Conservation (phyloP, 2,329 filamentous ascomycete species). For the Hypoxylon sp. region DNA sequence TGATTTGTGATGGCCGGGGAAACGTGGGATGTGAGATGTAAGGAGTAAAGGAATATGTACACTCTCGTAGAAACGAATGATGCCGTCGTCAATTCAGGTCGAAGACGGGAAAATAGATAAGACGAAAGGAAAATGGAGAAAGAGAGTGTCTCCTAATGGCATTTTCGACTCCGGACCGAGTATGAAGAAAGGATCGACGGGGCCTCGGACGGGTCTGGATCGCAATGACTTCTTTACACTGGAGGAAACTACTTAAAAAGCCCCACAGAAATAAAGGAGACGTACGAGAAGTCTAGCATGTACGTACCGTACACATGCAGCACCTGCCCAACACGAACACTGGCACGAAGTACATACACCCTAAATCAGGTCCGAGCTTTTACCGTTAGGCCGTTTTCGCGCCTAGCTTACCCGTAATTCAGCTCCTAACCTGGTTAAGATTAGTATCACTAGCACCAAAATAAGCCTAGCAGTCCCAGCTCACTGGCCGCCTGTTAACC, state of each 20-base stretch:
- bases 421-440: constrained; percentile 7
- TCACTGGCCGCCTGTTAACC: constrained; percentile 3
- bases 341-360: neutral
- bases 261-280: constrained; percentile 46
- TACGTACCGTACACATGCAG: neutral
- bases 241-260: constrained; percentile 12
- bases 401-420: constrained; percentile 8
- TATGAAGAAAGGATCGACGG: constrained; percentile 44
- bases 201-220: constrained; percentile 37
- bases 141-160: constrained; percentile 30
- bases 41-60: constrained; percentile 19
- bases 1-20: constrained; percentile 12
- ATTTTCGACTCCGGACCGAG: constrained; percentile 32
- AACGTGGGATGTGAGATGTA: constrained; percentile 4
- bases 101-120: constrained; percentile 19
- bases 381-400: constrained; percentile 2
- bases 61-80: constrained; percentile 11
- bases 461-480: constrained; percentile 18
- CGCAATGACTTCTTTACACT: constrained; percentile 33
- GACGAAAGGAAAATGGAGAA: constrained; percentile 21
- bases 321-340: neutral
- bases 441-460: constrained; percentile 9
- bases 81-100: constrained; percentile 16
- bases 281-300: neutral
- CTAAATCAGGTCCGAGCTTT: constrained; percentile 5